These are phyloP conservation scores for Corylus avellana DNA, from an alignment of 306 rosid species.

Conservation along the genomic window DNA sequence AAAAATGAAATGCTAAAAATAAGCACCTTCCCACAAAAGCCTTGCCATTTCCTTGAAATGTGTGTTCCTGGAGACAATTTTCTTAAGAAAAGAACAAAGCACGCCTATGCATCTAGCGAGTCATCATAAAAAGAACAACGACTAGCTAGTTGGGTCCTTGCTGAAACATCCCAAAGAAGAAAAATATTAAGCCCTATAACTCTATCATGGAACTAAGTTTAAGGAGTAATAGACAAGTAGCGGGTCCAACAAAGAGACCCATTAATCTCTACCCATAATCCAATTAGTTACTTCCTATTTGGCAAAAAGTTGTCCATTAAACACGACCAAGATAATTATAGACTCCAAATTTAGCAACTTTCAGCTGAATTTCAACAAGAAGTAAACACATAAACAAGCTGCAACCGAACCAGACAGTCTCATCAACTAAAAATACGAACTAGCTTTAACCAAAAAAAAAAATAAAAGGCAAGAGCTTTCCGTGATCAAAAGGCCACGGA, in stretches of 20 bases:
- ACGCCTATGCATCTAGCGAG: background rate
- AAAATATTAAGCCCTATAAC: background rate
- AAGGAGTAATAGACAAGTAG: background rate
- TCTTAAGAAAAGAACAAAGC: background rate
- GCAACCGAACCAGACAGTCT: constrained; percentile 5
- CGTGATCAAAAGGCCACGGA: constrained; percentile 9
- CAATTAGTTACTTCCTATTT: background rate
- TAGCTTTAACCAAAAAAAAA: constrained; percentile 20
- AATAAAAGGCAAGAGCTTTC: background rate
- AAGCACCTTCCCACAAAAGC: too few relatives aligned
- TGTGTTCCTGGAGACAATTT: background rate
- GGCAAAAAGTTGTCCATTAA: background rate
- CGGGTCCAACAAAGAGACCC: background rate
- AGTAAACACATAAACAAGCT: constrained; percentile 4
- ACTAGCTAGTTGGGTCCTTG: background rate
- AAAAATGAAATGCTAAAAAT: too few relatives aligned
- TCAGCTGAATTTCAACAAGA: constrained; percentile 5
- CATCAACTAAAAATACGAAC: constrained; percentile 2
- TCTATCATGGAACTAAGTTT: background rate
- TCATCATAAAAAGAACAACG: background rate
- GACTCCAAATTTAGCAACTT: constrained; percentile 10
- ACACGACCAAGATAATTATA: background rate
- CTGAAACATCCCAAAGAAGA: background rate
- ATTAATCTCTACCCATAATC: background rate
- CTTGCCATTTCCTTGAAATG: background rate